These are phyloP conservation scores for Diversispora eburnea DNA, from an alignment of 192 early-diverging fungal genomes.

Conservation along the genomic window DNA sequence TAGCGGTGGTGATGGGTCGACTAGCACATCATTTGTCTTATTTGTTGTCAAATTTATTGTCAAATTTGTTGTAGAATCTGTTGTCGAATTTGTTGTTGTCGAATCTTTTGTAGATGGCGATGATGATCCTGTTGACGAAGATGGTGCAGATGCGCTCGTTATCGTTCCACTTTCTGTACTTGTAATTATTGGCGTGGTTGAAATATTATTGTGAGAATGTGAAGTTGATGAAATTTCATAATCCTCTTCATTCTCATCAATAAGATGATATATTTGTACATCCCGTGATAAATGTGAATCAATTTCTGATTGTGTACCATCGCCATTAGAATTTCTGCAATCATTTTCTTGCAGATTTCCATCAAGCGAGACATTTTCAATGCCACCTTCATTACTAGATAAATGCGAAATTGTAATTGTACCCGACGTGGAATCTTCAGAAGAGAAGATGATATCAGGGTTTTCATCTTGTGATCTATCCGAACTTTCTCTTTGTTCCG, in stretches of 20 bases:
- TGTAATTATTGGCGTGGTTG: conserved; percentile 2
- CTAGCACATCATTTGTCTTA: neutral
- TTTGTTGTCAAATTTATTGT: neutral
- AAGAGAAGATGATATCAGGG: neutral
- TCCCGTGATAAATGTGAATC: neutral
- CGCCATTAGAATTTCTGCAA: conserved; percentile 2
- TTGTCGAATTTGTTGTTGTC: neutral
- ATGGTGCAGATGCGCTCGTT: conserved; percentile 10
- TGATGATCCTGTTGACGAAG: conserved; percentile 7
- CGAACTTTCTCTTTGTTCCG: conserved; percentile 21
- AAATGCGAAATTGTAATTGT: neutral
- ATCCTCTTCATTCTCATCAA: neutral
- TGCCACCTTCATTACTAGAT: neutral
- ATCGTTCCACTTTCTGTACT: conserved; percentile 19
- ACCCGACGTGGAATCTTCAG: neutral
- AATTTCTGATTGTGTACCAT: neutral
- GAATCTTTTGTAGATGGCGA: neutral
- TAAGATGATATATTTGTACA: too few relatives aligned
- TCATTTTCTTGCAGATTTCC: neutral
- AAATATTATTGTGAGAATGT: conserved; percentile 1
- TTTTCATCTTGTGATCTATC: neutral
- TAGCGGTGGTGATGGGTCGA: neutral
- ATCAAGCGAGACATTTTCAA: neutral
- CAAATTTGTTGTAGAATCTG: too few relatives aligned
- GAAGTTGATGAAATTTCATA: neutral